Percentiles rank a stretch among this genome's conserved stretches.
These are phyloP conservation scores for Naganishia vaughanmartiniae DNA, from an alignment of 768 basidiomycete species.

Conservation along the genomic window DNA sequence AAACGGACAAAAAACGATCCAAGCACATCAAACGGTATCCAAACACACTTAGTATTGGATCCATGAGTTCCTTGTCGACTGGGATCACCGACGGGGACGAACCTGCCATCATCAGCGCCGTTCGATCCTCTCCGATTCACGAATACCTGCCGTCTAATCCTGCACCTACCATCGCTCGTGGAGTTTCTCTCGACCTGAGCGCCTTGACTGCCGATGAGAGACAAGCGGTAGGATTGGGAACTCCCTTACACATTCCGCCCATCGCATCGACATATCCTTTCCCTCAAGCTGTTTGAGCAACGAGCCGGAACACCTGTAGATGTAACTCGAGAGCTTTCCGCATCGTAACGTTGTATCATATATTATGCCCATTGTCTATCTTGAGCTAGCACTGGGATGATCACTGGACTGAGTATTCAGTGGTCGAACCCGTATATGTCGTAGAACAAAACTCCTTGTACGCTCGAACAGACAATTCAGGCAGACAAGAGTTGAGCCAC, in stretches of 20 bases:
- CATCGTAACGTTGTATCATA: too few species aligned
- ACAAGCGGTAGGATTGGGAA: constrained; percentile 2
- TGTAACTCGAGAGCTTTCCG: too few species aligned
- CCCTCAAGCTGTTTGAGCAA: neutral
- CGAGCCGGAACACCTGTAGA: too few species aligned
- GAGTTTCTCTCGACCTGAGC: constrained; percentile 3
- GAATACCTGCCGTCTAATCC: neutral
- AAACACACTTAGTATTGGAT: constrained; percentile 9
- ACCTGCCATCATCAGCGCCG: neutral
- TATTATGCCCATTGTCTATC: too few species aligned
- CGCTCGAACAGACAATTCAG: too few species aligned
- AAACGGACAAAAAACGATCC: neutral
- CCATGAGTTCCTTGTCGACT: constrained; percentile 15
- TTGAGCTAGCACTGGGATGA: too few species aligned
- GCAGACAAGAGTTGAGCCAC: too few species aligned
- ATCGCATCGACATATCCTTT: constrained; percentile 1
- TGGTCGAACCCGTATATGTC: too few species aligned
- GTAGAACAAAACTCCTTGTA: too few species aligned
- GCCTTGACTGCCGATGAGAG: constrained; percentile 17
- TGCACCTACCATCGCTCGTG: constrained; percentile 6
- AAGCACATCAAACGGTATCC: neutral
- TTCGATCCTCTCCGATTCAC: constrained; percentile 20
- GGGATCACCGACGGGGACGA: constrained; percentile 10
- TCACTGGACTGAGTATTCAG: too few species aligned
- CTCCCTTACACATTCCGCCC: neutral